Evolutionary conservation across 805 yeast genomes (phyloP).

Genomic region (Starmerella stellata): DNA sequence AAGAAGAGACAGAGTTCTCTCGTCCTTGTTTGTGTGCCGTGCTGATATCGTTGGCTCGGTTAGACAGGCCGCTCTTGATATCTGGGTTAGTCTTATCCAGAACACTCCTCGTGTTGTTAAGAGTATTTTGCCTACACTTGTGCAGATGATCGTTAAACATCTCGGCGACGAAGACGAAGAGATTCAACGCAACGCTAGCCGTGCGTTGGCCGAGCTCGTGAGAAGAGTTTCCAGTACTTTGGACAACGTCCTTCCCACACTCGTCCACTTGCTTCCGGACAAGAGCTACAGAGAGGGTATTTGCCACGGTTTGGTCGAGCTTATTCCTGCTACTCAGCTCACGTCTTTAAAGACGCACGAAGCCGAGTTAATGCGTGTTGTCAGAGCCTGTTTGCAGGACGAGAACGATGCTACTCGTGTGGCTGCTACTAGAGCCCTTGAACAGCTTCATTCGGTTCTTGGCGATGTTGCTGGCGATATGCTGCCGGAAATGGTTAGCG

Average conservation of each 20-base stretch:
- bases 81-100: conserved; percentile 92
- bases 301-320: conserved; percentile 78
- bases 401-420: conserved; percentile 52
- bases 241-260: conserved; percentile 64
- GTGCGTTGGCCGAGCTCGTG: conserved; percentile 83
- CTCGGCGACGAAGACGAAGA: conserved; percentile 66
- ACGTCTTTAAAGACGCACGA: conserved; percentile 49
- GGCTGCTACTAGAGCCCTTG: conserved; percentile 84
- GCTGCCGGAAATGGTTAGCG: conserved; percentile 60
- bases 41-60: conserved; percentile 79
- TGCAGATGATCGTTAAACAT: conserved; percentile 59
- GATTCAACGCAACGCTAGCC: conserved; percentile 77
- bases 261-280: conserved; percentile 47
- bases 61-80: conserved; percentile 74
- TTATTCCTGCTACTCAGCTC: conserved; percentile 45
- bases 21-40: conserved; percentile 83
- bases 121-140: conserved; percentile 73
- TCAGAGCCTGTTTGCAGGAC: conserved; percentile 66
- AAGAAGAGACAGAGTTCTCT: conserved; percentile 69
- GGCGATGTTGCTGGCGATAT: conserved; percentile 80
- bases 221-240: conserved; percentile 78
- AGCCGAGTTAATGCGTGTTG: conserved; percentile 49
- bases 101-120: conserved; percentile 89
- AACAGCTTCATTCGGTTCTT: conserved; percentile 59
- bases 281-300: conserved; percentile 90